Evolutionary conservation across 2,329 filamentous ascomycete genomes (phyloP).

Genomic region (Fusarium longipes): DNA sequence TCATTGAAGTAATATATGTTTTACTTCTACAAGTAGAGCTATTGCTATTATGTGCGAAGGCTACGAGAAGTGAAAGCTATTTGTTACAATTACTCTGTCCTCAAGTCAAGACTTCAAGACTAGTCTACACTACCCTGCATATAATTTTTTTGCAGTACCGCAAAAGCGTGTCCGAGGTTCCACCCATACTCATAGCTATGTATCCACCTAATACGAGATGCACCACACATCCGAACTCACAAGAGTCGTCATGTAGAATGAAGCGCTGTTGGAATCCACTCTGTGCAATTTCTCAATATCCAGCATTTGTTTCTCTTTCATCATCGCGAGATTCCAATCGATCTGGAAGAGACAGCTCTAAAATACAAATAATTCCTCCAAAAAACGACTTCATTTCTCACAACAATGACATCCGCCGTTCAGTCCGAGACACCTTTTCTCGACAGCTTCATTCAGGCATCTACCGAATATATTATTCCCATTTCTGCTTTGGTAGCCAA

Average conservation of each 20-base stretch:
- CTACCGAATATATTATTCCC: neutral
- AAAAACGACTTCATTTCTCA: neutral
- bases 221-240: neutral
- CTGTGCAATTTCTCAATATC: neutral
- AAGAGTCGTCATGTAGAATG: neutral
- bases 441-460: neutral
- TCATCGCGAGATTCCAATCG: neutral
- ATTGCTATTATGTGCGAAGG: too few species aligned
- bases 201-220: neutral
- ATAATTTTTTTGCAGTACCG: too few species aligned
- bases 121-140: too few species aligned
- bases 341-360: neutral
- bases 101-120: too few species aligned
- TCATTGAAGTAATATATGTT: too few species aligned
- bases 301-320: neutral
- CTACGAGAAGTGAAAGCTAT: too few species aligned
- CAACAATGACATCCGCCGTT: neutral
- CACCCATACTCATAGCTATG: too few species aligned
- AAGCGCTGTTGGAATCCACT: neutral
- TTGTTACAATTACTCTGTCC: too few species aligned
- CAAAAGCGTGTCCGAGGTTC: too few species aligned
- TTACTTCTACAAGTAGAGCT: too few species aligned
- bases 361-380: neutral
- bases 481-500: accelerated
- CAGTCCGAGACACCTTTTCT: neutral